Evolutionary conservation across 495 filamentous ascomycete species (phyloP).

Genomic region (Geopyxis carbonaria): DNA sequence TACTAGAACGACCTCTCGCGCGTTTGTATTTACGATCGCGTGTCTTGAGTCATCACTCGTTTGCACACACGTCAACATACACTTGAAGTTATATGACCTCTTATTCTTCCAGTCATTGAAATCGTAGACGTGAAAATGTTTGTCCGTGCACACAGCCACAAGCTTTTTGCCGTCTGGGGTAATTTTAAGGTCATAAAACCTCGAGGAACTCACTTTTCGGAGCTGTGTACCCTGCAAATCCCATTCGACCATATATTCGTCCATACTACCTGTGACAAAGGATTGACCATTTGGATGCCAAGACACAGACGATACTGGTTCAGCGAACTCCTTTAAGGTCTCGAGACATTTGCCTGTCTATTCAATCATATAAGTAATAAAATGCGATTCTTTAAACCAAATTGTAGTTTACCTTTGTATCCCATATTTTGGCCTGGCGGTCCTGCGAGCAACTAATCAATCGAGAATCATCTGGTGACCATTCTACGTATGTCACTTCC

Average conservation of each 20-base stretch:
- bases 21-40: constrained; percentile 65
- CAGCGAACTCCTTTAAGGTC: constrained; percentile 48
- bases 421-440: constrained; percentile 60
- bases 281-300: constrained; percentile 67
- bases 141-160: constrained; percentile 55
- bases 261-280: constrained; percentile 68
- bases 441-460: constrained; percentile 69
- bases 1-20: constrained; percentile 57
- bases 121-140: constrained; percentile 65
- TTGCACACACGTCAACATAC: background rate
- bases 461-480: constrained; percentile 81
- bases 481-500: constrained; percentile 58
- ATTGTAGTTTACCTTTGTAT: constrained; percentile 48
- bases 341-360: constrained; percentile 55
- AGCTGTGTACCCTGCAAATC: constrained; percentile 38
- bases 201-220: constrained; percentile 45
- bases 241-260: constrained; percentile 49
- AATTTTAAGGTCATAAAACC: constrained; percentile 70
- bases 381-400: background rate
- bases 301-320: constrained; percentile 69
- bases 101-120: constrained; percentile 28
- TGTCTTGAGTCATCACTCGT: constrained; percentile 53
- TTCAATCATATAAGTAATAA: background rate
- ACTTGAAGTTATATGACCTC: background rate
- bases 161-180: constrained; percentile 63